Conservation (phyloP, 2,329 filamentous ascomycete species). For the Pyrenophora teres region DNA sequence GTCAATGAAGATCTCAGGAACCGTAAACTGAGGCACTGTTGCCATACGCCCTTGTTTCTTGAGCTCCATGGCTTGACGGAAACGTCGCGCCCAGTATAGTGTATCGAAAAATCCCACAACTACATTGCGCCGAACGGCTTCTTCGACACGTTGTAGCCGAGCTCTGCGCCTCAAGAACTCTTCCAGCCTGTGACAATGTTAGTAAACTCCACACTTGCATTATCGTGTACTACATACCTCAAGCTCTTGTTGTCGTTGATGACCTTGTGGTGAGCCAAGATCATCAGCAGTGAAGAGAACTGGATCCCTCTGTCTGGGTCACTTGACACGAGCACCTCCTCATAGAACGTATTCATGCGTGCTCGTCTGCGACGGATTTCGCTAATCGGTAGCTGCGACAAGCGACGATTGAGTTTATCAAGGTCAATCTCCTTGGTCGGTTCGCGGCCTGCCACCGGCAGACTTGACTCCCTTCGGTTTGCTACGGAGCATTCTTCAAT, state of each 20-base stretch:
- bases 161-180: constrained; percentile 91
- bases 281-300: constrained; percentile 92
- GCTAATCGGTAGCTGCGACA: constrained; percentile 73
- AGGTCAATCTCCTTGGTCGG: constrained; percentile 66
- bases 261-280: constrained; percentile 96
- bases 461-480: constrained; percentile 54
- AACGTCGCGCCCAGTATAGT: constrained; percentile 82
- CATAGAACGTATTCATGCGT: constrained; percentile 92
- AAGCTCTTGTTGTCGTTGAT: constrained; percentile 97
- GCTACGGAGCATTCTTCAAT: constrained; percentile 79
- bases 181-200: constrained; percentile 67
- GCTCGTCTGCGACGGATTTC: constrained; percentile 76
- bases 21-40: constrained; percentile 74
- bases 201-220: neutral
- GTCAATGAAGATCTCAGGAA: constrained; percentile 90
- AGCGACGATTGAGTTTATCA: constrained; percentile 71
- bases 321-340: constrained; percentile 92
- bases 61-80: constrained; percentile 73
- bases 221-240: constrained; percentile 55
- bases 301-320: constrained; percentile 88
- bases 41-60: constrained; percentile 77
- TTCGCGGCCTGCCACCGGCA: constrained; percentile 51
- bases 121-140: constrained; percentile 86
- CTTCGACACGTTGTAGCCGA: constrained; percentile 89
- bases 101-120: constrained; percentile 97